Evolutionary conservation across 169 alveolate genomes (phyloP).

Genomic region (Eimeria brunetti): DNA sequence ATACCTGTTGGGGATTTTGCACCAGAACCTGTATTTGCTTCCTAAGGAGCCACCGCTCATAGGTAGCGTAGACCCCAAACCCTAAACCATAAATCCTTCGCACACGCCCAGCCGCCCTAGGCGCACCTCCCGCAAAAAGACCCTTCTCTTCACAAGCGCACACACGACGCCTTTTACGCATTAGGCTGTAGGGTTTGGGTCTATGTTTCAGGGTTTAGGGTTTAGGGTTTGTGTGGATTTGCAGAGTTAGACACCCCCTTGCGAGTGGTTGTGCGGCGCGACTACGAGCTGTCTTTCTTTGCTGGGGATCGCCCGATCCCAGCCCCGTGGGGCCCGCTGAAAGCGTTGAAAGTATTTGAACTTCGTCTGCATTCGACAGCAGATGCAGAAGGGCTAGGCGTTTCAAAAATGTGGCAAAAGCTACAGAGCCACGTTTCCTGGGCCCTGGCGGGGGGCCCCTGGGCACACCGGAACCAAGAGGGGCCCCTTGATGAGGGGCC

Average conservation of each 20-base stretch:
- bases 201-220: not conserved
- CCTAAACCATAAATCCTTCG: not conserved
- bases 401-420: not conserved
- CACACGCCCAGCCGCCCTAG: not conserved
- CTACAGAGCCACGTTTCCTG: not conserved
- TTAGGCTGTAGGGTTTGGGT: not conserved
- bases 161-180: not conserved
- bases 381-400: not conserved
- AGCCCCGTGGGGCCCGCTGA: constrained; percentile 4
- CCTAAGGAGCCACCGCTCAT: constrained; percentile 42
- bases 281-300: not conserved
- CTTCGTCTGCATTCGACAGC: not conserved
- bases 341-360: not conserved
- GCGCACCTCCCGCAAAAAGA: not conserved
- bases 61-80: not conserved
- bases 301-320: not conserved
- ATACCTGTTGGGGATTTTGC: constrained; percentile 13
- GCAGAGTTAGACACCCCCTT: not conserved
- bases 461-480: not conserved
- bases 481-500: not conserved
- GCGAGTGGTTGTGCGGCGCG: not conserved
- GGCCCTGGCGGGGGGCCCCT: not conserved
- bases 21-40: constrained; percentile 22
- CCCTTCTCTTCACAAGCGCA: not conserved
- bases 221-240: not conserved